Evolutionary conservation across 1,284 basidiomycete genomes (phyloP), one percentile per base, ranked within the genome.

Genomic region (Sutorius eximius): DNA sequence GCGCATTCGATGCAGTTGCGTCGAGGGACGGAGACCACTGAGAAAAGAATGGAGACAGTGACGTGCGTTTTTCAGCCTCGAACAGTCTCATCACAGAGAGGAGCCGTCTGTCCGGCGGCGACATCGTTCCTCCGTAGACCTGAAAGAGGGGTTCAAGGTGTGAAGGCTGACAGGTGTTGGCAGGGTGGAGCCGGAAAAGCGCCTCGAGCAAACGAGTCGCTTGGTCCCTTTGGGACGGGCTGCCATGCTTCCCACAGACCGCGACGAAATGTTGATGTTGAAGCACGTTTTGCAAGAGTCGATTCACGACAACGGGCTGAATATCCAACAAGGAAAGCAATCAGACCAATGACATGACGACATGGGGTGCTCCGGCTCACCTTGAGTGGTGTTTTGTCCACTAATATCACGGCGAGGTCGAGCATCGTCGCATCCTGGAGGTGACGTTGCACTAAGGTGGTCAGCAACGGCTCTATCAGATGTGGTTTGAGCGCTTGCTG

Each of bases 151-250:
- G 89, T 51, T 89, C 84, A 47, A 95, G 73, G 60, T 94, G 90
- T 10, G 84, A 86, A 9, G 87, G 79, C 66, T 95, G 93, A 63
- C 91, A 93, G 1, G 93, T 87, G 61, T 91, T 91, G 18, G 78
- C 73, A 0, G 92, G 88, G 63, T 93, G 85, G 13, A 86, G 77
- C 52, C 81, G 70, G 75, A 95, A 95, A 3, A 95, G 76, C 1
- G 73, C 71, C 51, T 84, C 77, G 2, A 94, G 71, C 1, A 91
- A 71, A 36, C 73, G 64, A 29, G 86, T 71, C 36, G 90, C 70
- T 2, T 74, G 70, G 24, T 80, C 73, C 32, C 82, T 75, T 30
- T 71, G 63, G 3, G 65, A 52, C 13, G 68, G 52, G 11, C 55
- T 45, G 1, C 59, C 57, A 11, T 64, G 57, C 13, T 55, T 57